A percentile compares a stretch with the other conserved stretches of the same genome.
These are phyloP conservation scores for Dendrobium nobile DNA, from an alignment of 106 monocot species.

Conservation along the genomic window DNA sequence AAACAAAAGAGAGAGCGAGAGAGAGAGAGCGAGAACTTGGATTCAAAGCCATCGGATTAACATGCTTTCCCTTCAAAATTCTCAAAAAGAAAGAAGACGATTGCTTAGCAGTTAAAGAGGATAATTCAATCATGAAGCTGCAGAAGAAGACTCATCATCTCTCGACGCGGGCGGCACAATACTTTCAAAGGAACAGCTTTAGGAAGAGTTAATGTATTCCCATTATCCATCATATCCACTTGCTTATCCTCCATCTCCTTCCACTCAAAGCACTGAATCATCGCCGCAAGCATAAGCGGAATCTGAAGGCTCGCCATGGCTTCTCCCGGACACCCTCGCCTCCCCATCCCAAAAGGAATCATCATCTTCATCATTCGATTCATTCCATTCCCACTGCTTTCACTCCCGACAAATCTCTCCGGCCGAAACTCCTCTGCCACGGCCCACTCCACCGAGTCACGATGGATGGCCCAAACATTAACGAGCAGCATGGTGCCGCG, in stretches of 20 bases:
- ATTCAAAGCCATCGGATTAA: too few species aligned
- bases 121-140: too few species aligned
- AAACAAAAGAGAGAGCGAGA: too few species aligned
- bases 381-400: neutral
- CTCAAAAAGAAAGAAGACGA: too few species aligned
- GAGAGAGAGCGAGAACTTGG: too few species aligned
- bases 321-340: conserved; percentile 15
- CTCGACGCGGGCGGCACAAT: too few species aligned
- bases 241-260: neutral
- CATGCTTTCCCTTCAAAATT: too few species aligned
- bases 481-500: neutral
- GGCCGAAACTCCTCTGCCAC: conserved; percentile 16
- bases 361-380: neutral
- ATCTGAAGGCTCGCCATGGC: conserved; percentile 11
- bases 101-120: too few species aligned
- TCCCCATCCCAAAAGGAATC: conserved; percentile 14
- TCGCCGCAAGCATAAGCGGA: neutral
- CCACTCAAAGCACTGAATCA: conserved; percentile 5
- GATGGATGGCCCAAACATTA: conserved; percentile 10
- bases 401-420: conserved; percentile 16
- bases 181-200: too few species aligned
- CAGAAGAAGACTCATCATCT: too few species aligned
- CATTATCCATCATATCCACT: conserved; percentile 25
- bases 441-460: conserved; percentile 2
- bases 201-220: too few species aligned